Evolutionary conservation across 345 rosid species (phyloP), one percentile per base, ranked within the genome.

Genomic region (Camelina hispida): DNA sequence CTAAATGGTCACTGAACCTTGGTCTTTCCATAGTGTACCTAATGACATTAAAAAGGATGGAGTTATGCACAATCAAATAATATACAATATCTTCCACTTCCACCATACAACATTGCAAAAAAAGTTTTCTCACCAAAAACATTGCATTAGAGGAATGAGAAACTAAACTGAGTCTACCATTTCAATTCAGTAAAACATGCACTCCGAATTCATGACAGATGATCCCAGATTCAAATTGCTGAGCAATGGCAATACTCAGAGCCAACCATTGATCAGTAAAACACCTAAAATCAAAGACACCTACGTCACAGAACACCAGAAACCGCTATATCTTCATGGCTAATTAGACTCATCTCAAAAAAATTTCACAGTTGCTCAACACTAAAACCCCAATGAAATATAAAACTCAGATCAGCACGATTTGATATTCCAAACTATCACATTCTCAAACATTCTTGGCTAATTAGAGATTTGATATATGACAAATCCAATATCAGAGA

Each of bases 1-100:
- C 98, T 7, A 94, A 79, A 85, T 94, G 96, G 76, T 94, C 97
- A 58, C 74, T 82, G 81, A 94, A 94, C 46, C 97, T 84, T 17
- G 97, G 97, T 58, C 96, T 87, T 75, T 94, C 98, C 95, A 94
- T 86, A 1, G 98, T 90, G 75, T 94, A 94, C 76, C 97, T 94
- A 73, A 51, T 8, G 57, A 77, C 23, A 56, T n/a, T 52, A 13
- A 59, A 51, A 61, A 11, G 40, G 40, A 46, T 16, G 18, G 30
- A 40, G 55, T 42, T 30, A 72, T 35, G 38, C 32, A 23, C 25
- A 73, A 57, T 30, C 44, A 55, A 35, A 20, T 20, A 35, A 28
- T 10, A 38, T 32, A 50, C 38, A 25, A 15, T n/a, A 76, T 42
- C 25, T 23, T 1, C 3, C 22, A 20, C 37, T 18, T 12, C 65